These are phyloP conservation scores for Prunus armeniaca DNA, from an alignment of 306 rosid genomes.

Conservation along the genomic window DNA sequence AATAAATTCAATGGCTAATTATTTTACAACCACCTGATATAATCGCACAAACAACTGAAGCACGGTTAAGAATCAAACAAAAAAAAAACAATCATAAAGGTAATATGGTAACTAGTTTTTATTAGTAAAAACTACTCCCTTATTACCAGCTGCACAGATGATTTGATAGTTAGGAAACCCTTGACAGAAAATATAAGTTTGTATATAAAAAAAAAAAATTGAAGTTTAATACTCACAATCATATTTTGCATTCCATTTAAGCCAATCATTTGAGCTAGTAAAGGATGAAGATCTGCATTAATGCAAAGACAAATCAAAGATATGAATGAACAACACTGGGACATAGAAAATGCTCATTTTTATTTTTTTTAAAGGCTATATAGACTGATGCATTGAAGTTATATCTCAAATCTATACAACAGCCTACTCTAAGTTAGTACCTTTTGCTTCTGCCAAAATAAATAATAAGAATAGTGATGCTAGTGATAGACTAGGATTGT, in stretches of 20 bases:
- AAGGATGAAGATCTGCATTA: conserved; percentile 66
- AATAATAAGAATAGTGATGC: conserved; percentile 61
- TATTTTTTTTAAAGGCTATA: neutral
- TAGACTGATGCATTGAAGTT: neutral
- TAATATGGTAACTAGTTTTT: neutral
- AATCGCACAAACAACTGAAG: no score
- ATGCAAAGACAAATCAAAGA: conserved; percentile 17
- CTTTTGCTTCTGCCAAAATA: conserved; percentile 60
- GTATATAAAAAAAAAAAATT: neutral
- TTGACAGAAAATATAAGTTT: neutral
- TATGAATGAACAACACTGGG: neutral
- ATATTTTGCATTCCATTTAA: conserved; percentile 30
- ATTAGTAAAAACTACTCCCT: neutral
- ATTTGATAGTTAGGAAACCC: neutral
- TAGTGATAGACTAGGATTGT: conserved; percentile 46
- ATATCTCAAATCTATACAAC: neutral
- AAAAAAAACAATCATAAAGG: no score
- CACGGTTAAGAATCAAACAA: no score
- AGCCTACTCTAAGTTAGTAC: conserved; percentile 27
- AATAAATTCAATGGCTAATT: no score
- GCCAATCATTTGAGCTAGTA: conserved; percentile 37
- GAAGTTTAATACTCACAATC: conserved; percentile 28
- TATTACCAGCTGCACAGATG: neutral
- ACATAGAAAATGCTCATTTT: neutral
- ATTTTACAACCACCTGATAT: no score